A percentile compares a stretch with the other conserved stretches of the same genome.
These are phyloP conservation scores for Celoporthe dispersa DNA, from an alignment of 2,329 filamentous ascomycete species.

Conservation along the genomic window DNA sequence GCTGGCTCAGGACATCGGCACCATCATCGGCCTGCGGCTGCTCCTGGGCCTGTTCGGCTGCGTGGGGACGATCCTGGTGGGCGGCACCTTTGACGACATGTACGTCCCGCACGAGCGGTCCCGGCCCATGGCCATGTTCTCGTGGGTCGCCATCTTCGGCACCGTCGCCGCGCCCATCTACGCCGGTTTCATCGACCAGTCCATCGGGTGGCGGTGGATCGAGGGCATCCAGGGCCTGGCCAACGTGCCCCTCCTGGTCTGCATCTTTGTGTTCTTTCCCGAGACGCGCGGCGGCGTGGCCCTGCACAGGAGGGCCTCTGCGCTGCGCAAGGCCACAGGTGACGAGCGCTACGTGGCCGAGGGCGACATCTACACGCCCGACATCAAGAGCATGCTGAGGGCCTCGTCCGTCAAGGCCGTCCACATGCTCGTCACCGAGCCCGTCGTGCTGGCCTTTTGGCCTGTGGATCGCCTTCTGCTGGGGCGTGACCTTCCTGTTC, in stretches of 20 bases:
- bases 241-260: conserved; percentile 48
- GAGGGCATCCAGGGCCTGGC: conserved; percentile 56
- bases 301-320: conserved; percentile 53
- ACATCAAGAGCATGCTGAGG: conserved; percentile 50
- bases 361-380: conserved; percentile 55
- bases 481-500: conserved; percentile 59
- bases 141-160: conserved; percentile 54
- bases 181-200: conserved; percentile 57
- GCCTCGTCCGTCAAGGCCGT: conserved; percentile 50
- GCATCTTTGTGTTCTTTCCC: conserved; percentile 35
- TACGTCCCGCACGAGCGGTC: conserved; percentile 50
- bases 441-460: conserved; percentile 29
- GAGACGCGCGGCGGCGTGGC: conserved; percentile 34
- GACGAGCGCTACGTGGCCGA: conserved; percentile 54
- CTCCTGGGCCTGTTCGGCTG: conserved; percentile 54
- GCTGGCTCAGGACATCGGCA: conserved; percentile 52
- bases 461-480: conserved; percentile 35
- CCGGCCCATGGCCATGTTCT: conserved; percentile 52
- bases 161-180: conserved; percentile 58
- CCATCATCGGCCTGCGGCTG: conserved; percentile 51
- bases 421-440: conserved; percentile 29
- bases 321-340: conserved; percentile 50
- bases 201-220: conserved; percentile 58
- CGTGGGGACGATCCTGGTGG: conserved; percentile 54
- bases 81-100: conserved; percentile 55